These are phyloP conservation scores for Pythium monospermum DNA, from an alignment of 352 stramenopile genomes.

Conservation along the genomic window DNA sequence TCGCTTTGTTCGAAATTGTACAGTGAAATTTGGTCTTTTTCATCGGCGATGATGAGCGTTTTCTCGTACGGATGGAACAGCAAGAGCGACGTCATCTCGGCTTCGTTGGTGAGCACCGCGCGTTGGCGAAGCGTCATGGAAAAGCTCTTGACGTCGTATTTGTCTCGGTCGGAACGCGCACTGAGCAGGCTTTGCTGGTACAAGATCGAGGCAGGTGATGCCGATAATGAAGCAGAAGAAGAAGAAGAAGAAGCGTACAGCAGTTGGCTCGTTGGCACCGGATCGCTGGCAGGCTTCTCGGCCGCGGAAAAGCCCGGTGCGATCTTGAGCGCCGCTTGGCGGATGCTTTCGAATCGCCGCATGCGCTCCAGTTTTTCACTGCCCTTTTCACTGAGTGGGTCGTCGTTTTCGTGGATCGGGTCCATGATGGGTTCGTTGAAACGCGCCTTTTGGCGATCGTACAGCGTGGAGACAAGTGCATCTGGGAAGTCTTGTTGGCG, in stretches of 20 bases:
- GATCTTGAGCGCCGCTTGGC: slow-evolving; percentile 46
- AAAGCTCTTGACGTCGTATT: slow-evolving; percentile 71
- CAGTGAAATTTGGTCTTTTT: slow-evolving; percentile 91
- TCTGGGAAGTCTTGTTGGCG: slow-evolving; percentile 49
- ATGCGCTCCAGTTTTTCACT: slow-evolving; percentile 61
- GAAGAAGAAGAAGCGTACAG: too few relatives aligned
- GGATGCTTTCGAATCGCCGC: slow-evolving; percentile 60
- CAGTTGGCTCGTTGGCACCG: background rate
- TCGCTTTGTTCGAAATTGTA: slow-evolving; percentile 94
- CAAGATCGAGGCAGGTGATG: slow-evolving; percentile 1
- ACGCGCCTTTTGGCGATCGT: slow-evolving; percentile 57
- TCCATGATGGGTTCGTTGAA: slow-evolving; percentile 75
- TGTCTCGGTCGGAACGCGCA: slow-evolving; percentile 28
- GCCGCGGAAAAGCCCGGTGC: slow-evolving; percentile 51
- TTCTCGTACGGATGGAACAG: slow-evolving; percentile 95
- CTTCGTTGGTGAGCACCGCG: slow-evolving; percentile 89
- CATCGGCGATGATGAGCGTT: slow-evolving; percentile 93
- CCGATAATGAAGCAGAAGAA: too few relatives aligned
- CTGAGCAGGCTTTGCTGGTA: slow-evolving; percentile 13
- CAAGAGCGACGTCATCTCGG: slow-evolving; percentile 94
- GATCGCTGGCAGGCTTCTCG: background rate
- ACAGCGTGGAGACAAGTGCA: slow-evolving; percentile 49
- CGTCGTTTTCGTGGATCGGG: slow-evolving; percentile 56
- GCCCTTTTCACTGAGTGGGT: slow-evolving; percentile 70
- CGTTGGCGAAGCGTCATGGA: slow-evolving; percentile 88